Base-by-base conservation (phyloP, 371 early-diverging fungal genomes). In the Apophysomyces trapeziformis region DNA sequence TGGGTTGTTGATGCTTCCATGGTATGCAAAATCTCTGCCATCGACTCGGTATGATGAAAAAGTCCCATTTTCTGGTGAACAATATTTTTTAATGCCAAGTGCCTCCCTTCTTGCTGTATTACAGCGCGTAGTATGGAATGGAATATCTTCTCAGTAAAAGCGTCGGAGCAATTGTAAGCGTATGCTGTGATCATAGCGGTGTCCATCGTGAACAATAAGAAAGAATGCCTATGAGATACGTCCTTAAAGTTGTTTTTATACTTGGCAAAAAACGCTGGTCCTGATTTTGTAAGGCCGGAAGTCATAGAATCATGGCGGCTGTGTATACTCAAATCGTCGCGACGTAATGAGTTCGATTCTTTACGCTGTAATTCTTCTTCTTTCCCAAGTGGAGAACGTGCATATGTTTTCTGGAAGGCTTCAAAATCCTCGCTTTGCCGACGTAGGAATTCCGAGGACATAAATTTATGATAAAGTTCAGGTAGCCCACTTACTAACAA, bases 11-110 rank as follows among this genome's bases (percentile, higher is more conserved):
- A 50, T 21, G 3, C 21, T 18, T 50, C 54, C 21, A 26, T 21
- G 0, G 54, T 26, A 1, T 50, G 16, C 16, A 76, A 2, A 13
- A 75, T 70, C 3, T 64, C 41, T n/a, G 71, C 57, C 74, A 78
- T 45, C 56, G 67, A 67, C 41, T 82, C 60, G 0, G 81, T 72
- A 62, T 90, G 89, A 56, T 86, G 81, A 65, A 91, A 91, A 4
- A 89, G 73, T 3, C 91, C 91, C 80, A 91, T 77, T 58, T 91
- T 91, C 66, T 91, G 91, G 60, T 87, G 78, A 7, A 91, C 47
- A 26, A 91, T 85, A 50, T 84, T 87, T 58, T 84, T 80, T 0
- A 90, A 62, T 0, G 83, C 67, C 61, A 79, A 69, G 59, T 78
- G 82, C 36, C 90, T 82, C 38, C 80, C 72, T 58, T 78, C 80